phyloP scores from a whole-genome alignment of 805 yeast species.

The Ogataea allantospora region DNA sequence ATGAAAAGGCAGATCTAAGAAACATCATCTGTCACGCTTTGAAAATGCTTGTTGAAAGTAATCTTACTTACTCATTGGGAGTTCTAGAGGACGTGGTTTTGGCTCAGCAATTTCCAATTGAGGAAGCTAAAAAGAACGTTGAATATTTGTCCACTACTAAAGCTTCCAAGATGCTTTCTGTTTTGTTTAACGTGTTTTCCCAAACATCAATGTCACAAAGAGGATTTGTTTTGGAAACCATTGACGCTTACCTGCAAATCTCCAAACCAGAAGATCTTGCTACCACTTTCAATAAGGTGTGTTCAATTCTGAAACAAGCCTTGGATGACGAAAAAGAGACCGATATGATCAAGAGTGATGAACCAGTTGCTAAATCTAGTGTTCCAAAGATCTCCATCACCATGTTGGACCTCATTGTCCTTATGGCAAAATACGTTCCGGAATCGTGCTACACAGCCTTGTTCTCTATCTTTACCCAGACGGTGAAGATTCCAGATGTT shows the following conservation, averaged over 20 bases:
- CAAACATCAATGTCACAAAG: slow-evolving; percentile 83
- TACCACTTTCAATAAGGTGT: slow-evolving; percentile 80
- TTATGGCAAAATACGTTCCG: slow-evolving; percentile 84
- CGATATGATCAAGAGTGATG: slow-evolving; percentile 34
- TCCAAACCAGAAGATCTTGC: slow-evolving; percentile 65
- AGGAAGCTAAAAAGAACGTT: slow-evolving; percentile 54
- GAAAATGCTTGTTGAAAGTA: slow-evolving; percentile 74
- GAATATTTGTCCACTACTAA: slow-evolving; percentile 57
- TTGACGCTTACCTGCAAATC: slow-evolving; percentile 74
- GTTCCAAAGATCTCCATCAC: slow-evolving; percentile 66
- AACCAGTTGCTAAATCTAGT: slow-evolving; percentile 31
- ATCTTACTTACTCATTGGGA: slow-evolving; percentile 59
- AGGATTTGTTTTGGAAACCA: slow-evolving; percentile 81
- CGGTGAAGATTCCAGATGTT: slow-evolving; percentile 58
- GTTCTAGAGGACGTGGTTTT: slow-evolving; percentile 57
- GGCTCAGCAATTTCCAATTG: slow-evolving; percentile 59
- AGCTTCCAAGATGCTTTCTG: slow-evolving; percentile 77
- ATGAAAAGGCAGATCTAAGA: slow-evolving; percentile 72
- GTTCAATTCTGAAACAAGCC: slow-evolving; percentile 71
- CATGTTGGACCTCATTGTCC: slow-evolving; percentile 86
- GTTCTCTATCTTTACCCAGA: slow-evolving; percentile 71
- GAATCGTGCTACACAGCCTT: slow-evolving; percentile 65
- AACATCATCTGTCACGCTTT: slow-evolving; percentile 81
- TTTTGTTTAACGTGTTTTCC: slow-evolving; percentile 88
- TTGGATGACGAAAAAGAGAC: slow-evolving; percentile 55